These are phyloP conservation scores for Fusarium kyushuense DNA, from an alignment of 2,329 filamentous ascomycete genomes.

Conservation along the genomic window DNA sequence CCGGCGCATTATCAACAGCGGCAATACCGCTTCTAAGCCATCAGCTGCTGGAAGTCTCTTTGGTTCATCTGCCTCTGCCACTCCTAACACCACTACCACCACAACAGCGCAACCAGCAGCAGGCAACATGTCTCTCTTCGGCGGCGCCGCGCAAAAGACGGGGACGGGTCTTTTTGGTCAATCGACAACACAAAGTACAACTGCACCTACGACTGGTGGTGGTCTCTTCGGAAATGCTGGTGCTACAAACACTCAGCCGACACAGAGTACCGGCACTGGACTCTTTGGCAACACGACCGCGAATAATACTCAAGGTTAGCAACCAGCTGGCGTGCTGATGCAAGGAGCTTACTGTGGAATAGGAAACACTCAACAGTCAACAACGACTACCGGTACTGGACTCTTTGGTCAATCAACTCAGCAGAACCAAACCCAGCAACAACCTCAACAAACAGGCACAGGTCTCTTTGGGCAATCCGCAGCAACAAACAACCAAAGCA, in stretches of 20 bases:
- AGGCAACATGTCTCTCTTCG: slow-evolving; percentile 51
- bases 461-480: slow-evolving; percentile 49
- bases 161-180: slow-evolving; percentile 50
- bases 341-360: slow-evolving; percentile 43
- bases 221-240: slow-evolving; percentile 51
- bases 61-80: slow-evolving; percentile 47
- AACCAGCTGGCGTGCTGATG: slow-evolving; percentile 19
- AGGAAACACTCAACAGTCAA: slow-evolving; percentile 25
- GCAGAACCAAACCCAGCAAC: slow-evolving; percentile 31
- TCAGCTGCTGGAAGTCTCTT: slow-evolving; percentile 55
- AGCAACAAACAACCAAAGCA: slow-evolving; percentile 37
- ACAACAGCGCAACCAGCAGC: slow-evolving; percentile 43
- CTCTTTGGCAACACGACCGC: slow-evolving; percentile 50
- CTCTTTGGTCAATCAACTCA: slow-evolving; percentile 47
- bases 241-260: slow-evolving; percentile 48
- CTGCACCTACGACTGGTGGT: slow-evolving; percentile 41
- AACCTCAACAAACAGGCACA: slow-evolving; percentile 44
- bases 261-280: slow-evolving; percentile 41
- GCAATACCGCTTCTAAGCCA: slow-evolving; percentile 49
- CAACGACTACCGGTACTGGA: slow-evolving; percentile 34
- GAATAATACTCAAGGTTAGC: slow-evolving; percentile 41
- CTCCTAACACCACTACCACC: slow-evolving; percentile 46
- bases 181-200: slow-evolving; percentile 40
- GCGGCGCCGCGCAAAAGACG: slow-evolving; percentile 44
- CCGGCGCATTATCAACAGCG: slow-evolving; percentile 36